Conservation (phyloP, 148 eudicot species). For the Silene latifolia region DNA sequence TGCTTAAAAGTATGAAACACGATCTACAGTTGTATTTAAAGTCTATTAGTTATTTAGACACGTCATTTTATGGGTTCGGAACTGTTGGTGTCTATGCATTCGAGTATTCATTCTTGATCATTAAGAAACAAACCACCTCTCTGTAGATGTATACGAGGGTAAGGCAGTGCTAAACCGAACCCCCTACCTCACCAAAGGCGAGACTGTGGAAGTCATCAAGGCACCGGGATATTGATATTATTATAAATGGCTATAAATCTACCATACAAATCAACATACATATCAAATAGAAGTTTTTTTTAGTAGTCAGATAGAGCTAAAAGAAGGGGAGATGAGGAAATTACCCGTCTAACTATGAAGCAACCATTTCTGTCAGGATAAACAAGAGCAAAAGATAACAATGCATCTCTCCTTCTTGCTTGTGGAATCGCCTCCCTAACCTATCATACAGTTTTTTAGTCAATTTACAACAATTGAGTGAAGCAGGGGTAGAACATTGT, state of each 20-base stretch:
- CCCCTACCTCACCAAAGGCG: neutral
- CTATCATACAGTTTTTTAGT: conserved; percentile 22
- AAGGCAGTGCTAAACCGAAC: neutral
- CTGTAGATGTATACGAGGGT: neutral
- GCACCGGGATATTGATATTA: neutral
- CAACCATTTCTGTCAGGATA: conserved; percentile 67
- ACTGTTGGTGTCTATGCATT: too few relatives aligned
- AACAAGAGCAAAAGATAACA: conserved; percentile 74
- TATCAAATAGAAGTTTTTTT: too few relatives aligned
- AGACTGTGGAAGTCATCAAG: neutral
- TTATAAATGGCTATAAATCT: too few relatives aligned
- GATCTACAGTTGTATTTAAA: too few relatives aligned
- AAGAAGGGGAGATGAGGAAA: neutral
- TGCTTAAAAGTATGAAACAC: neutral
- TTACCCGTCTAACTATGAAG: conserved; percentile 54
- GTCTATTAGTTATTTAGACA: too few relatives aligned
- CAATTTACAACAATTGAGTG: neutral
- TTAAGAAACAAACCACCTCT: too few relatives aligned
- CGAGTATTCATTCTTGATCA: too few relatives aligned
- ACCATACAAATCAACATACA: too few relatives aligned
- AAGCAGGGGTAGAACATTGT: neutral
- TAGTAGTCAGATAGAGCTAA: neutral
- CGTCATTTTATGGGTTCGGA: too few relatives aligned
- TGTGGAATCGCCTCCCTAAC: conserved; percentile 81
- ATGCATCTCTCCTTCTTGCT: conserved; percentile 63